Percentiles rank a stretch among this genome's conserved stretches.
These are phyloP conservation scores for Ceratocystis variospora DNA, from an alignment of 2,329 filamentous ascomycete genomes.

Conservation along the genomic window DNA sequence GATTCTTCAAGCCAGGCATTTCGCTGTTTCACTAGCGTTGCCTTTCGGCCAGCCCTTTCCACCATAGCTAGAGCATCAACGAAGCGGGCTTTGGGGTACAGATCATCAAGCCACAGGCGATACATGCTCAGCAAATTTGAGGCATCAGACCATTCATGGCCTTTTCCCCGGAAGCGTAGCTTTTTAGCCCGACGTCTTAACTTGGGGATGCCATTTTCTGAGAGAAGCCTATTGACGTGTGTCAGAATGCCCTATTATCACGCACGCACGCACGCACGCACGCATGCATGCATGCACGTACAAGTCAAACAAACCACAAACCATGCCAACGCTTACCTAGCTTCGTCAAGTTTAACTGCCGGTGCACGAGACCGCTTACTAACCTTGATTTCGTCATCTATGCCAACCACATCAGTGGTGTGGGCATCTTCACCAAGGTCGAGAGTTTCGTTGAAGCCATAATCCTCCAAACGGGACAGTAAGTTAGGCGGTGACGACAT, in stretches of 20 bases:
- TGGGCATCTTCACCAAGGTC: conserved; percentile 24
- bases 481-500: conserved; percentile 9
- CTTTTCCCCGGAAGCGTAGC: conserved; percentile 79
- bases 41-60: conserved; percentile 83
- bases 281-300: too few relatives aligned
- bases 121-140: conserved; percentile 75
- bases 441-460: conserved; percentile 49
- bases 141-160: conserved; percentile 87
- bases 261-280: too few relatives aligned
- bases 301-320: neutral
- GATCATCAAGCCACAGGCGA: conserved; percentile 89
- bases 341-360: conserved; percentile 75
- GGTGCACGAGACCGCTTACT: conserved; percentile 59
- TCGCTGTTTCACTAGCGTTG: conserved; percentile 58
- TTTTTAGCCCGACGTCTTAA: conserved; percentile 57
- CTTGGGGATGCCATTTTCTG: conserved; percentile 68
- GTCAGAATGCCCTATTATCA: neutral
- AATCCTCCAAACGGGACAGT: conserved; percentile 60
- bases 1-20: conserved; percentile 73
- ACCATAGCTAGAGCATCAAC: conserved; percentile 79
- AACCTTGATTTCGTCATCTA: conserved; percentile 77
- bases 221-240: conserved; percentile 50
- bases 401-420: conserved; percentile 48
- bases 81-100: conserved; percentile 91
- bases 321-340: conserved; percentile 35